These are phyloP conservation scores for Leishmania braziliensis DNA, from an alignment of 208 protist species.

Conservation along the genomic window DNA sequence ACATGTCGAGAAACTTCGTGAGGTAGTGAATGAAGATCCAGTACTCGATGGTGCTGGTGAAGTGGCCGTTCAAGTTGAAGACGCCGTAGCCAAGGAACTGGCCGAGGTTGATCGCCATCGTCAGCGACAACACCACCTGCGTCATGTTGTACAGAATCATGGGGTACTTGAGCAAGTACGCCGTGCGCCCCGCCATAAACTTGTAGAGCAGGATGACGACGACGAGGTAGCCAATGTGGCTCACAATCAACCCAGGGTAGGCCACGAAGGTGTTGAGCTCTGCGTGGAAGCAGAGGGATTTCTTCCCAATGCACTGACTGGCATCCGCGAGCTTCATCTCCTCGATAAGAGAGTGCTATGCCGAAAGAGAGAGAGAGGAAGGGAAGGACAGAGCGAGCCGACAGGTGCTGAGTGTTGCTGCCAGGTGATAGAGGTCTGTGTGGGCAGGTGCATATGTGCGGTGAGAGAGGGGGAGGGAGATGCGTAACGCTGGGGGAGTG, in stretches of 20 bases:
- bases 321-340: conserved; percentile 19
- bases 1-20: conserved; percentile 90
- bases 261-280: conserved; percentile 61
- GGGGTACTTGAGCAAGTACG: conserved; percentile 45
- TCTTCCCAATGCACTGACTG: conserved; percentile 37
- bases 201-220: conserved; percentile 44
- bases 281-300: conserved; percentile 77
- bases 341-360: not conserved
- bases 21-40: conserved; percentile 90
- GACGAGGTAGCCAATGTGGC: conserved; percentile 67
- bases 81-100: conserved; percentile 50
- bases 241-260: conserved; percentile 53
- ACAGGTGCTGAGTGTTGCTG: not conserved
- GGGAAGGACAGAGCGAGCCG: not conserved
- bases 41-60: conserved; percentile 70
- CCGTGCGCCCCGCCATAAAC: conserved; percentile 55
- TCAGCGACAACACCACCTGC: conserved; percentile 77
- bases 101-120: conserved; percentile 75
- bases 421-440: not conserved
- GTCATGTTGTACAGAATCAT: conserved; percentile 89
- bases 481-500: not conserved
- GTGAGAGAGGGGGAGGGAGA: not conserved
- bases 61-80: conserved; percentile 82
- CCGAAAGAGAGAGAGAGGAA: not conserved
- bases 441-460: not conserved